Evolutionary conservation across 768 basidiomycete species (phyloP).

Genomic region (Serendipita vermifera): DNA sequence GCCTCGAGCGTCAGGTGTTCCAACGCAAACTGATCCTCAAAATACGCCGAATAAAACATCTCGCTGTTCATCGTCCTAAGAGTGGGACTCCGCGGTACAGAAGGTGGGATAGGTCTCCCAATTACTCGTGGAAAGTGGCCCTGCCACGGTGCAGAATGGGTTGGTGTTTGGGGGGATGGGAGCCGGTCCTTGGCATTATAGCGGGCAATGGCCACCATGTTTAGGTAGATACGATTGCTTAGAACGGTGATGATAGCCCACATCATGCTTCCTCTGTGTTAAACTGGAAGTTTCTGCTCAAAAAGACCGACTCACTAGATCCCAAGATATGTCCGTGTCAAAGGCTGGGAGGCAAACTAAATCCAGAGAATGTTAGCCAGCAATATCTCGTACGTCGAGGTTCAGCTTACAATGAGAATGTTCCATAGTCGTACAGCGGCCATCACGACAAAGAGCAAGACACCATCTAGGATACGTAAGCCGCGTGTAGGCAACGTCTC

Average conservation of each 20-base stretch:
- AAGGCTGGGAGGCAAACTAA: background rate
- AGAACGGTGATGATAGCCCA: constrained; percentile 3
- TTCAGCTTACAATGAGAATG: background rate
- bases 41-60: too few relatives aligned
- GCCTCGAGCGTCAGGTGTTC: too few relatives aligned
- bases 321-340: constrained; percentile 3
- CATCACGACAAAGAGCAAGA: background rate
- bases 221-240: background rate
- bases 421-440: background rate
- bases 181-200: too few relatives aligned
- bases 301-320: background rate
- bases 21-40: too few relatives aligned
- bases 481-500: background rate
- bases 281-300: background rate
- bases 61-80: too few relatives aligned
- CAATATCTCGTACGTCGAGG: background rate
- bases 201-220: background rate
- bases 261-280: background rate
- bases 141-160: too few relatives aligned
- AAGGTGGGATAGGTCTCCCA: too few relatives aligned
- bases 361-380: background rate
- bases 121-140: too few relatives aligned
- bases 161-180: too few relatives aligned
- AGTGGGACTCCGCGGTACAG: too few relatives aligned
- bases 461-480: background rate